These are phyloP conservation scores for Fabrea salina DNA, from an alignment of 169 alveolate species.

Conservation along the genomic window DNA sequence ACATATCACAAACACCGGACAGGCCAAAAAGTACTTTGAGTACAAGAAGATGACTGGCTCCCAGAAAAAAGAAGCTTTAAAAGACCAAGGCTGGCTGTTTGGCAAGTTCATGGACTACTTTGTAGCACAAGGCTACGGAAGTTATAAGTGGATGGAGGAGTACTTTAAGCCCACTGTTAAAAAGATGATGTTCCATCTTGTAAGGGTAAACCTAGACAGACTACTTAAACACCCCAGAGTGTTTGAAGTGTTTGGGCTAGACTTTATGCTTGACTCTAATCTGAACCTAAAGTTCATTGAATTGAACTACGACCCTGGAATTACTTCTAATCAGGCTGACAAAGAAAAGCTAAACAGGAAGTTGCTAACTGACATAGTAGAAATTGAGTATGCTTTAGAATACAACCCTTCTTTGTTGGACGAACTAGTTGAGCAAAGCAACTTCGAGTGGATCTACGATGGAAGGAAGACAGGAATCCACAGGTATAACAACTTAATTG, in stretches of 20 bases:
- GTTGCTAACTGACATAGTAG: neutral
- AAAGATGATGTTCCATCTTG: neutral
- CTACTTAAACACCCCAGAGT: neutral
- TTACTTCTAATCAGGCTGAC: neutral
- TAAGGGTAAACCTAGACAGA: neutral
- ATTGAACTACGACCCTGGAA: neutral
- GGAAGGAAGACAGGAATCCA: neutral
- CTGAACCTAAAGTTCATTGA: neutral
- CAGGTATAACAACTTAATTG: neutral
- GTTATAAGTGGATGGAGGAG: neutral
- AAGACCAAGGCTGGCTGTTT: neutral
- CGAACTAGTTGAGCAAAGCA: neutral
- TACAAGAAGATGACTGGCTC: neutral
- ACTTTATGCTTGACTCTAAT: neutral
- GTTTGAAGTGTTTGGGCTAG: constrained; percentile 26
- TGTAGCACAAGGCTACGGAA: neutral
- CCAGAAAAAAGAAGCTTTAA: neutral
- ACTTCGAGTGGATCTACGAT: neutral
- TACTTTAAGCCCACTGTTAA: neutral
- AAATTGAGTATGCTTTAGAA: constrained; percentile 6
- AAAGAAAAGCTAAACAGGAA: neutral
- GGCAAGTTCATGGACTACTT: neutral
- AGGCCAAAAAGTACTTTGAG: constrained; percentile 2
- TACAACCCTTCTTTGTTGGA: neutral
- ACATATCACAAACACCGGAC: constrained; percentile 19